Conservation (phyloP, 768 basidiomycete genomes). For the Amanita exitialis region DNA sequence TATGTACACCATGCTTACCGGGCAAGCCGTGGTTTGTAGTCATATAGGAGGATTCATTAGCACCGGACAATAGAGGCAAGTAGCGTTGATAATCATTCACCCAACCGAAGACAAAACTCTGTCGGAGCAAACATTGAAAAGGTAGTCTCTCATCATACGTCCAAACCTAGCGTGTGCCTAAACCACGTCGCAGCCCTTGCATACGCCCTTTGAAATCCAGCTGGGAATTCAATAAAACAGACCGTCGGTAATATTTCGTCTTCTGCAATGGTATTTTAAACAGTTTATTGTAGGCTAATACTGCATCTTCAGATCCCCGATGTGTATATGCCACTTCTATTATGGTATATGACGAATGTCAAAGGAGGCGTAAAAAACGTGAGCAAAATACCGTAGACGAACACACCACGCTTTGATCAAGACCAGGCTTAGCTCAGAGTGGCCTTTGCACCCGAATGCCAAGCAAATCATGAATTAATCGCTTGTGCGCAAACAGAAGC, state of each 20-base stretch:
- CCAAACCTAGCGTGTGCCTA: neutral
- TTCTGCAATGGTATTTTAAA: conserved; percentile 14
- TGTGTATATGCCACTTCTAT: neutral
- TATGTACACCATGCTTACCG: too few species aligned
- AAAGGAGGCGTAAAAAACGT: conserved; percentile 1
- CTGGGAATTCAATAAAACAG: conserved; percentile 67
- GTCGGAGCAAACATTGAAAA: conserved; percentile 1
- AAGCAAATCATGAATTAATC: too few species aligned
- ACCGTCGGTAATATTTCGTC: conserved; percentile 57
- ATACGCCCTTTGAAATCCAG: conserved; percentile 42
- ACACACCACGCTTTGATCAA: neutral
- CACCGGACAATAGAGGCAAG: too few species aligned
- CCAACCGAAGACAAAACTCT: neutral
- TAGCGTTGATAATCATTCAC: too few species aligned
- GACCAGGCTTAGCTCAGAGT: neutral
- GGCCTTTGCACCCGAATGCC: too few species aligned
- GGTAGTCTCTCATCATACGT: neutral
- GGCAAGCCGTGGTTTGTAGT: too few species aligned
- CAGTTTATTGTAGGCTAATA: too few species aligned
- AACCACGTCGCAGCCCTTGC: conserved; percentile 7
- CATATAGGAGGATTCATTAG: neutral
- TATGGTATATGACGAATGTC: conserved; percentile 1
- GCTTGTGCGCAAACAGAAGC: too few species aligned
- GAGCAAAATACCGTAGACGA: neutral
- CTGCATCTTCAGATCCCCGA: neutral